A percentile compares a stretch with the other conserved stretches of the same genome.
Evolutionary conservation across 1,284 basidiomycete genomes (phyloP).

Genomic region (Leccinum variabile): DNA sequence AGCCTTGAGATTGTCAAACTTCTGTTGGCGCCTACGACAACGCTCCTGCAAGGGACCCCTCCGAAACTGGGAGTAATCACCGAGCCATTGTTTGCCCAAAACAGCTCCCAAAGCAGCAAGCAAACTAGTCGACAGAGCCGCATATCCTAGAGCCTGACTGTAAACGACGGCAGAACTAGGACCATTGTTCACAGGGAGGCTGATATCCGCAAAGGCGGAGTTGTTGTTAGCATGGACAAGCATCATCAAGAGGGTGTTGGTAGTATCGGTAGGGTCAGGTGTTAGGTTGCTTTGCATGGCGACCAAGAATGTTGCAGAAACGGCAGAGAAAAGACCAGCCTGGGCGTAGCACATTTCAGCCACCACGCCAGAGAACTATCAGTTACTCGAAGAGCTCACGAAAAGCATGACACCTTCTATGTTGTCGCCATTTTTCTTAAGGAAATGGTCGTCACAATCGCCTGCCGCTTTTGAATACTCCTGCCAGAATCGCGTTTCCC

Average conservation of each 20-base stretch:
- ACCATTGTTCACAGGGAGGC: slow-evolving; percentile 13
- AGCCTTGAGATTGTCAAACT: slow-evolving; percentile 16
- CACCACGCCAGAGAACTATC: not conserved
- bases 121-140: slow-evolving; percentile 16
- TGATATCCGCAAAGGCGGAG: slow-evolving; percentile 9
- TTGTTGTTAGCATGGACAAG: slow-evolving; percentile 16
- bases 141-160: slow-evolving; percentile 16
- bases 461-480: slow-evolving; percentile 10
- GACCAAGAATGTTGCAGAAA: slow-evolving; percentile 17
- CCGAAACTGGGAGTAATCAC: slow-evolving; percentile 11
- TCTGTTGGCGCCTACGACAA: slow-evolving; percentile 17
- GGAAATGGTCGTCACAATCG: slow-evolving; percentile 13
- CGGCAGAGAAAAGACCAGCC: slow-evolving; percentile 23
- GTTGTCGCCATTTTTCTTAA: slow-evolving; percentile 11
- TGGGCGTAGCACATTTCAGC: not conserved
- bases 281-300: slow-evolving; percentile 9
- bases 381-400: slow-evolving; percentile 4
- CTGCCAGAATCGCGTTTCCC: slow-evolving; percentile 10
- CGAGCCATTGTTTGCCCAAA: slow-evolving; percentile 19
- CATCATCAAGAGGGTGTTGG: slow-evolving; percentile 19
- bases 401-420: slow-evolving; percentile 20
- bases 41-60: slow-evolving; percentile 10
- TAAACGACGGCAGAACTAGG: slow-evolving; percentile 12
- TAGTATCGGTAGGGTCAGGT: slow-evolving; percentile 16
- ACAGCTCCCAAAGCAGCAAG: slow-evolving; percentile 21